These are phyloP conservation scores for Annulohypoxylon truncatum DNA, from an alignment of 2,329 filamentous ascomycete genomes.

Conservation along the genomic window DNA sequence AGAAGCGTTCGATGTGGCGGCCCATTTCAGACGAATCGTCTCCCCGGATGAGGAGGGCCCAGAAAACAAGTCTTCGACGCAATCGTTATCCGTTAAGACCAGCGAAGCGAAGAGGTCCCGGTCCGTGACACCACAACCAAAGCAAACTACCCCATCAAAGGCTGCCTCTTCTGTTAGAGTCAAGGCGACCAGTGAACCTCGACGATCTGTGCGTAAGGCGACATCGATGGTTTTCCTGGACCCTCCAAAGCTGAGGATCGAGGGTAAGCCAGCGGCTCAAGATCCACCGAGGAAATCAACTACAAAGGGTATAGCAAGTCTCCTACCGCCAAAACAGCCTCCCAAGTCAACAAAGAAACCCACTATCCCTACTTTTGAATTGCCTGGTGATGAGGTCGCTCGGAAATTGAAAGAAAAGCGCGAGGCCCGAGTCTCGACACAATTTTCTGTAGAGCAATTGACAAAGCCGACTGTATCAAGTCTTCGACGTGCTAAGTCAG, in stretches of 20 bases:
- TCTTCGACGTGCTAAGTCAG: constrained; percentile 61
- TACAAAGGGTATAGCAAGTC: constrained; percentile 54
- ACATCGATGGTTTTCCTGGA: constrained; percentile 55
- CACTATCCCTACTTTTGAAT: constrained; percentile 68
- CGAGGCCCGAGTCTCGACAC: constrained; percentile 63
- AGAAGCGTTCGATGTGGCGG: constrained; percentile 60
- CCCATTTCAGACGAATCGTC: constrained; percentile 42
- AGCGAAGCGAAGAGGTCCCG: constrained; percentile 38
- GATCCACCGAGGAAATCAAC: constrained; percentile 46
- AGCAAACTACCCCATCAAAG: constrained; percentile 35
- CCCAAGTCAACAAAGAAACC: constrained; percentile 65
- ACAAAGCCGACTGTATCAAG: constrained; percentile 50
- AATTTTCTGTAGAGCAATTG: constrained; percentile 45
- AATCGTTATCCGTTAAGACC: constrained; percentile 25
- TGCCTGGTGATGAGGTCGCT: constrained; percentile 71
- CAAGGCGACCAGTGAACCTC: constrained; percentile 54
- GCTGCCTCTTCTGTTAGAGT: constrained; percentile 56
- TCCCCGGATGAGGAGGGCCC: constrained; percentile 30
- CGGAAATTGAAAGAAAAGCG: constrained; percentile 49
- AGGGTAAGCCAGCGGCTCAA: constrained; percentile 43
- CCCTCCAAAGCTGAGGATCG: constrained; percentile 41
- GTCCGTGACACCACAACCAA: constrained; percentile 45
- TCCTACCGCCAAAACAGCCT: constrained; percentile 59
- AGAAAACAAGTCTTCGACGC: constrained; percentile 22
- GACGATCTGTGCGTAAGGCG: constrained; percentile 56